phyloP scores from a whole-genome alignment of 768 basidiomycete genomes.

The Suillus decipiens region DNA sequence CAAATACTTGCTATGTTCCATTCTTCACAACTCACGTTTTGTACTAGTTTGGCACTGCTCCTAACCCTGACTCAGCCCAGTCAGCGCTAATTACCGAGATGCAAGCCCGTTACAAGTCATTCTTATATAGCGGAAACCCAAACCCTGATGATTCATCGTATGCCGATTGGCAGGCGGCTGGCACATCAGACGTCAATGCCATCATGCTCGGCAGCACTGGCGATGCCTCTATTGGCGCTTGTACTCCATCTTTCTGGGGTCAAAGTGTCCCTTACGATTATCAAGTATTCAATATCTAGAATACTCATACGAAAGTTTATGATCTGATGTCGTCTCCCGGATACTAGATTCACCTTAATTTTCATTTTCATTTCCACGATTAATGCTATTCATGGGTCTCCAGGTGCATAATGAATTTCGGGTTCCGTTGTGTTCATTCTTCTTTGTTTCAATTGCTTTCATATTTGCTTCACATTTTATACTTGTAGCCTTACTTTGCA shows the following conservation, averaged over 20 bases:
- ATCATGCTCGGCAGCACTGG: slow-evolving; percentile 63
- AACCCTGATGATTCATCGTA: slow-evolving; percentile 50
- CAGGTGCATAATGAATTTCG: neutral
- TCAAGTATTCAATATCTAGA: slow-evolving; percentile 54
- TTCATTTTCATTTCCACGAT: slow-evolving; percentile 2
- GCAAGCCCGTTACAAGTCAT: slow-evolving; percentile 67
- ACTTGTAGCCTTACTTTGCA: slow-evolving; percentile 4
- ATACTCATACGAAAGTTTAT: neutral
- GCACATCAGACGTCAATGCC: slow-evolving; percentile 53
- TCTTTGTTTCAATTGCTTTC: neutral
- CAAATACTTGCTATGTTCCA: slow-evolving; percentile 16
- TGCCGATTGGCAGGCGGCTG: slow-evolving; percentile 55
- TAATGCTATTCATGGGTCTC: neutral
- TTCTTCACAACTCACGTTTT: slow-evolving; percentile 11
- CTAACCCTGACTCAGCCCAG: slow-evolving; percentile 57
- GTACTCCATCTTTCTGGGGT: slow-evolving; percentile 71
- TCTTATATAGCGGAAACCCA: slow-evolving; percentile 62
- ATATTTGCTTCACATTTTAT: neutral
- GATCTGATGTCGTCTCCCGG: neutral
- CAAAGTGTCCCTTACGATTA: slow-evolving; percentile 65
- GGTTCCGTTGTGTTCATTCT: neutral
- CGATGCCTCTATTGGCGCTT: slow-evolving; percentile 54
- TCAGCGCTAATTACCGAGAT: slow-evolving; percentile 62
- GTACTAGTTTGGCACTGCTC: slow-evolving; percentile 51
- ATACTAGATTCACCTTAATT: neutral